Conservation (phyloP, 805 yeast species). For the Sugiyamaella mastotermitis region DNA sequence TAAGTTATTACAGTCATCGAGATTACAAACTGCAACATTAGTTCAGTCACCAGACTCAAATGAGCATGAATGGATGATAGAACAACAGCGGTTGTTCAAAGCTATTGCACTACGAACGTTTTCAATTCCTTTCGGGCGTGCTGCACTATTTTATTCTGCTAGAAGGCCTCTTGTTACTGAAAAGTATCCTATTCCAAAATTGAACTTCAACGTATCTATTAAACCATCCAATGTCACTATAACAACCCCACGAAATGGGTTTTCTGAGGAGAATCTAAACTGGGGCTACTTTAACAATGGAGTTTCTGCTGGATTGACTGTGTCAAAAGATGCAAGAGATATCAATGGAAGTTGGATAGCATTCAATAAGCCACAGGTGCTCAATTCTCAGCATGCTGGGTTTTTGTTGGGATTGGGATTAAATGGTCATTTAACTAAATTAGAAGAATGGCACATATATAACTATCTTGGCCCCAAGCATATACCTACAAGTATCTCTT, state of each 20-base stretch:
- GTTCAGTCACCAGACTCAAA: constrained; percentile 34
- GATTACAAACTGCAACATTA: constrained; percentile 44
- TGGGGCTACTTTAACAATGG: constrained; percentile 96
- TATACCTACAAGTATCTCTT: constrained; percentile 75
- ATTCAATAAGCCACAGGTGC: constrained; percentile 68
- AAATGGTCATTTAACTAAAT: constrained; percentile 73
- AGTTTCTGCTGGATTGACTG: constrained; percentile 75
- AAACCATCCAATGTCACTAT: constrained; percentile 64
- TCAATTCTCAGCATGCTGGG: constrained; percentile 88
- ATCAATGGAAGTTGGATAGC: constrained; percentile 89
- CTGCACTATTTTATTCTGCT: constrained; percentile 62
- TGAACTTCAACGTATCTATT: constrained; percentile 62
- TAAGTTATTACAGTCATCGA: constrained; percentile 62
- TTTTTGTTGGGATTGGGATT: constrained; percentile 87
- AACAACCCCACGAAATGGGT: constrained; percentile 46
- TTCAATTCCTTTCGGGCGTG: constrained; percentile 72
- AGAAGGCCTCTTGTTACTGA: constrained; percentile 79
- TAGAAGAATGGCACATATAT: constrained; percentile 96
- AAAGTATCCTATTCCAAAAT: constrained; percentile 68
- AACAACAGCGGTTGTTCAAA: constrained; percentile 53
- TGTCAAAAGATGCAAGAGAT: constrained; percentile 61
- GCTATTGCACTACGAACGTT: constrained; percentile 65
- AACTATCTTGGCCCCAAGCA: constrained; percentile 89
- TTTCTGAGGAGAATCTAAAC: constrained; percentile 45
- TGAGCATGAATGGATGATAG: constrained; percentile 51